Evolutionary conservation across 345 rosid genomes (phyloP).

Genomic region (Acer negundo): DNA sequence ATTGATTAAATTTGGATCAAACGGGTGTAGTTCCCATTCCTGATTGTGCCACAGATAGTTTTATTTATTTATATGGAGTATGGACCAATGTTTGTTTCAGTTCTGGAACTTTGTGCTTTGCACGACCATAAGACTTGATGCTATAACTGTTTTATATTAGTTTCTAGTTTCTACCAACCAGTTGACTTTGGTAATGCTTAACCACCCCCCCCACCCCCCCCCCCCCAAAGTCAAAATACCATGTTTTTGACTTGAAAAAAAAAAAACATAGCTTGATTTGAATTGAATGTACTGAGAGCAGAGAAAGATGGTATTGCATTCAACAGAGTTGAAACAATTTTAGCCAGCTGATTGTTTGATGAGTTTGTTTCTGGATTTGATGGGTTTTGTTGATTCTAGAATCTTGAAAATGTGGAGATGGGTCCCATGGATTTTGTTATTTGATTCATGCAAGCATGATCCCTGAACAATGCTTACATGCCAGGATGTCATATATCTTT

Average conservation of each 20-base stretch:
- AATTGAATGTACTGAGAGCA: background rate
- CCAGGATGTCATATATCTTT: constrained; percentile 24
- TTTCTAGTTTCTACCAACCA: background rate
- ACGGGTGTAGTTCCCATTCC: background rate
- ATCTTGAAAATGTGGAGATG: background rate
- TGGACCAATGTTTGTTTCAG: background rate
- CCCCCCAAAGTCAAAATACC: background rate
- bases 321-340: no score
- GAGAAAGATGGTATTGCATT: no score
- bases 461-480: constrained; percentile 30
- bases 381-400: background rate
- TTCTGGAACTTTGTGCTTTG: background rate
- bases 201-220: no score
- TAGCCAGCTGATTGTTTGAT: no score
- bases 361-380: no score
- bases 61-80: background rate
- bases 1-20: no score
- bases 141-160: background rate
- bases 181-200: background rate
- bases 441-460: constrained; percentile 10
- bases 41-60: no score
- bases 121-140: background rate
- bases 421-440: background rate
- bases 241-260: background rate
- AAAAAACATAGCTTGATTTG: no score